These are phyloP conservation scores for Neofusicoccum ribis DNA, from an alignment of 2,329 filamentous ascomycete species.

Conservation along the genomic window DNA sequence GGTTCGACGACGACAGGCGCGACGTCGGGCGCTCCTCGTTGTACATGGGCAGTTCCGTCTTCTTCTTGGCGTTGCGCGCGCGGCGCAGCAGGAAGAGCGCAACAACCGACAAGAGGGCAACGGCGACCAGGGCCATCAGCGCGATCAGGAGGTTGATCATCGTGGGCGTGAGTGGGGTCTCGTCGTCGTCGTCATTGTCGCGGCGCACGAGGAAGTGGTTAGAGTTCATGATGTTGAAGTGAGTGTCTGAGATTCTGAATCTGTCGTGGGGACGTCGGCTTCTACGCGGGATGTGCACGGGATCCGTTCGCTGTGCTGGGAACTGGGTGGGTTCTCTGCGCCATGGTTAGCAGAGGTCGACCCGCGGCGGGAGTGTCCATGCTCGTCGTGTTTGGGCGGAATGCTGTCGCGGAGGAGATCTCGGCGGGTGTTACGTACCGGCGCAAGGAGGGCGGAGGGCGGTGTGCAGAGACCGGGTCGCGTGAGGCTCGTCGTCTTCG, in stretches of 20 bases:
- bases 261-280: background rate
- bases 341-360: background rate
- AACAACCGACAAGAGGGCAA: constrained; percentile 67
- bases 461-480: background rate
- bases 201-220: constrained; percentile 52
- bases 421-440: constrained; percentile 15
- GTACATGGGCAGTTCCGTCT: constrained; percentile 67
- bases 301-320: background rate
- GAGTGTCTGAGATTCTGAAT: background rate
- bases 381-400: background rate
- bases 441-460: constrained; percentile 13
- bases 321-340: background rate
- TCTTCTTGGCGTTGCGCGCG: constrained; percentile 51
- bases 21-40: constrained; percentile 52
- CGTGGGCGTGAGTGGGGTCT: constrained; percentile 55
- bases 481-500: background rate
- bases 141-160: constrained; percentile 77
- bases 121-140: constrained; percentile 74
- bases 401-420: background rate
- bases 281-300: constrained; percentile 1
- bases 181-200: constrained; percentile 40
- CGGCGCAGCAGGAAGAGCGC: constrained; percentile 73
- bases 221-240: constrained; percentile 38
- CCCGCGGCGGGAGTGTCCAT: background rate
- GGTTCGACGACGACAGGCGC: constrained; percentile 41